Conservation (phyloP, 1,139 yeast genomes). For the Magnusiomyces magnusii region DNA sequence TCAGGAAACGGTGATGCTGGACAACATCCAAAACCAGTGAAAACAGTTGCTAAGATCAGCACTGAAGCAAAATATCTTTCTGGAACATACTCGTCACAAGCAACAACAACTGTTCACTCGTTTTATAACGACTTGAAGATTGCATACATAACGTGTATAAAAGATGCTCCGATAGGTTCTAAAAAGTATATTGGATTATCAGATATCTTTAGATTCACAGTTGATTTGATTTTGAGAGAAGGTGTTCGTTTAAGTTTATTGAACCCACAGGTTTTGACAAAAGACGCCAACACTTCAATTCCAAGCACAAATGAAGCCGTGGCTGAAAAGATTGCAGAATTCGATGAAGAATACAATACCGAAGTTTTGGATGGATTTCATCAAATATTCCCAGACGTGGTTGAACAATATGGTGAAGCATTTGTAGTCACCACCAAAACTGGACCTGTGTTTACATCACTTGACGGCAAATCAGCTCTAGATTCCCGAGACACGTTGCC, state of each 20-base stretch:
- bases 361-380: constrained; percentile 52
- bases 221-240: constrained; percentile 69
- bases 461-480: constrained; percentile 53
- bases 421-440: constrained; percentile 41
- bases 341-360: constrained; percentile 29
- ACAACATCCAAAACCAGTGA: constrained; percentile 3
- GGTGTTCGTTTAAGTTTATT: constrained; percentile 43
- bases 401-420: constrained; percentile 58
- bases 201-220: constrained; percentile 59
- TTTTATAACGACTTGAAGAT: constrained; percentile 70
- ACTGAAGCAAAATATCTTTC: constrained; percentile 10
- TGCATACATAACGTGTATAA: constrained; percentile 47
- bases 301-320: constrained; percentile 21
- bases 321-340: constrained; percentile 18
- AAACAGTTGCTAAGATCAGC: constrained; percentile 6
- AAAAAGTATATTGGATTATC: constrained; percentile 52
- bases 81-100: constrained; percentile 12
- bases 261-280: constrained; percentile 21
- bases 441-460: constrained; percentile 64
- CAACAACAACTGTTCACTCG: constrained; percentile 14
- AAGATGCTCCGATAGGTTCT: constrained; percentile 48
- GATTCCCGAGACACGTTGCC: constrained; percentile 47
- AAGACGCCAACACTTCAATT: constrained; percentile 11
- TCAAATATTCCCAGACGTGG: constrained; percentile 54
- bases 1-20: not conserved